Evolutionary conservation across 192 early-diverging fungal genomes (phyloP).

Genomic region (Backusella circina): DNA sequence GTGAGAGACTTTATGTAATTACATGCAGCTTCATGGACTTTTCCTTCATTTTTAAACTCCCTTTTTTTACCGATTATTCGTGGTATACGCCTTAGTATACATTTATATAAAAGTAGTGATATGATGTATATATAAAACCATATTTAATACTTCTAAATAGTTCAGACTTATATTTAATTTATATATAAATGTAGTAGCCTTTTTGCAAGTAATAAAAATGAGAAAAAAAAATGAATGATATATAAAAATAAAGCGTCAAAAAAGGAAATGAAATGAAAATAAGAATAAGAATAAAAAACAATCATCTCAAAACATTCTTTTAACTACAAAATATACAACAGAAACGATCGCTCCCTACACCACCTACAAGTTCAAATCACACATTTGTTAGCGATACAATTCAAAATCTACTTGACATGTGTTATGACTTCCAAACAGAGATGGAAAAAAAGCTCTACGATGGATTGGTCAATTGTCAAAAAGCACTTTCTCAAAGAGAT

Average conservation of each 20-base stretch:
- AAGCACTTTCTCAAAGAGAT: slow-evolving; percentile 1
- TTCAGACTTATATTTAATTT: neutral
- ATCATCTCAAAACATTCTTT: neutral
- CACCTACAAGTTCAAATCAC: slow-evolving; percentile 4
- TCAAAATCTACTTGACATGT: neutral
- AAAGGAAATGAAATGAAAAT: neutral
- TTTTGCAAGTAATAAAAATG: no score
- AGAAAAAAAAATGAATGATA: neutral
- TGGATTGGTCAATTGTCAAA: neutral
- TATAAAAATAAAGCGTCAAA: neutral
- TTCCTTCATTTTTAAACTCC: neutral
- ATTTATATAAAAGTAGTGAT: neutral
- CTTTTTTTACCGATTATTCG: neutral
- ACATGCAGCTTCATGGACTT: neutral
- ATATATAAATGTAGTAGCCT: no score
- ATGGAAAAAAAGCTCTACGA: neutral
- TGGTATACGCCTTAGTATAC: no score
- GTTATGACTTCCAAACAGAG: neutral
- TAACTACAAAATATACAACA: neutral
- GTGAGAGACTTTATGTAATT: neutral
- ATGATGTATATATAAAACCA: neutral
- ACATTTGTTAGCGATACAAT: neutral
- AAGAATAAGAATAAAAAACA: neutral
- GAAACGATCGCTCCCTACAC: neutral
- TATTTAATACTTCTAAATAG: neutral